Conservation (phyloP, 768 basidiomycete genomes). For the Boletus subparvulus region DNA sequence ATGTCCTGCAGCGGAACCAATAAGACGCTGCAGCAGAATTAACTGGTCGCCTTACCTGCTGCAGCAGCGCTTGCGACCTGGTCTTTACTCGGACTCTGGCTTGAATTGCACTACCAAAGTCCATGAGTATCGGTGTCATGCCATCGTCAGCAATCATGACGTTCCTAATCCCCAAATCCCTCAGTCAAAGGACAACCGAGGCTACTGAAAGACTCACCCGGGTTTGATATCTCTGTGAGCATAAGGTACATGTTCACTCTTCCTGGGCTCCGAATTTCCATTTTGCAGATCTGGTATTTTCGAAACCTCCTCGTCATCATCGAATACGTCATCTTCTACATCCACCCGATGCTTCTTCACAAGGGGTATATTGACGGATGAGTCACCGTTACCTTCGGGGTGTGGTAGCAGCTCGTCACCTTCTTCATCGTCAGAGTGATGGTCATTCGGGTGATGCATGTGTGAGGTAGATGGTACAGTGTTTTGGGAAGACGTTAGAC, state of each 20-base stretch:
- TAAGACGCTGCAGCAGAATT: neutral
- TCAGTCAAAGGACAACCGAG: slow-evolving; percentile 3
- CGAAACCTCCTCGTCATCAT: slow-evolving; percentile 64
- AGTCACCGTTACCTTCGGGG: slow-evolving; percentile 62
- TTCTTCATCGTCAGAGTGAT: slow-evolving; percentile 54
- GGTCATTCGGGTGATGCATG: slow-evolving; percentile 14
- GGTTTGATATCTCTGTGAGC: slow-evolving; percentile 98
- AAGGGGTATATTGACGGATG: slow-evolving; percentile 53
- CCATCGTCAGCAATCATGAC: slow-evolving; percentile 97
- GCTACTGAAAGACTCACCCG: slow-evolving; percentile 54
- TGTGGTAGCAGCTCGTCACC: slow-evolving; percentile 73
- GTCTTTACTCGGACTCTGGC: slow-evolving; percentile 82
- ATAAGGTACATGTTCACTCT: slow-evolving; percentile 73
- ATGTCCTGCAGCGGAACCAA: slow-evolving; percentile 61
- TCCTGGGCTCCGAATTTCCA: slow-evolving; percentile 36
- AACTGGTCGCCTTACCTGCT: slow-evolving; percentile 61
- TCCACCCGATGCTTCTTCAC: slow-evolving; percentile 53
- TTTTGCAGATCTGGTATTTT: slow-evolving; percentile 42
- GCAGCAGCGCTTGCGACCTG: slow-evolving; percentile 81
- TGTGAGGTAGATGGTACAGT: slow-evolving; percentile 24
- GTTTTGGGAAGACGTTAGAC: slow-evolving; percentile 16
- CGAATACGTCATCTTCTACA: slow-evolving; percentile 65
- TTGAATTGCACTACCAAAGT: slow-evolving; percentile 90
- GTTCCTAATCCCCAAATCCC: slow-evolving; percentile 53
- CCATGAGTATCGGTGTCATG: slow-evolving; percentile 86